phyloP scores from a whole-genome alignment of 2,329 filamentous ascomycete species.

The Hirsutella minnesotensis region DNA sequence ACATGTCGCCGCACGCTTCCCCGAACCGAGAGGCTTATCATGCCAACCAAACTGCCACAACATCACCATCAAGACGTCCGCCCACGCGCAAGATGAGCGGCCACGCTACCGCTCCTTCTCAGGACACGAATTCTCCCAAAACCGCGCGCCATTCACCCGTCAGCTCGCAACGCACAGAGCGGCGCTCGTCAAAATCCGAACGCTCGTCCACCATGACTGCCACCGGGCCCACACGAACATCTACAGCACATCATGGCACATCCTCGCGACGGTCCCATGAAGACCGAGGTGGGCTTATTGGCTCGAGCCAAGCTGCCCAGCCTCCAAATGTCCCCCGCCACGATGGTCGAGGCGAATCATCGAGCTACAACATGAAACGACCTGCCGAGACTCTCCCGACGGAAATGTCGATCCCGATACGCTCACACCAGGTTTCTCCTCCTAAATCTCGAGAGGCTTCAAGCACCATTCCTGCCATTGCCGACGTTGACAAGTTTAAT shows the following conservation, averaged over 20 bases:
- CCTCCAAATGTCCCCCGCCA: conserved; percentile 21
- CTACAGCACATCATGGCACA: conserved; percentile 47
- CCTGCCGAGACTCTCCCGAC: no score
- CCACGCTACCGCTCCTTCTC: conserved; percentile 26
- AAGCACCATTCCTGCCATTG: conserved; percentile 63
- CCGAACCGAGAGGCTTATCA: conserved; percentile 45
- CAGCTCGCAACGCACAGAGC: conserved; percentile 28
- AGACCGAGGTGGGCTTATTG: conserved; percentile 30
- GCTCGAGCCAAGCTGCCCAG: conserved; percentile 28
- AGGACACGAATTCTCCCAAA: conserved; percentile 30
- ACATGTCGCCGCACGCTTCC: conserved; percentile 38
- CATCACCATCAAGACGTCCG: conserved; percentile 41
- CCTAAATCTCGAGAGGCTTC: conserved; percentile 61
- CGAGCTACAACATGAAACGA: no score
- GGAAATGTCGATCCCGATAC: conserved; percentile 29
- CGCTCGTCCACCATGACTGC: conserved; percentile 53
- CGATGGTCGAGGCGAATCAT: conserved; percentile 18
- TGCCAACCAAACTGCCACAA: conserved; percentile 34
- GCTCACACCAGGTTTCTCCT: conserved; percentile 28
- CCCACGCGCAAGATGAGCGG: conserved; percentile 40
- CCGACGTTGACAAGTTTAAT: conserved; percentile 19
- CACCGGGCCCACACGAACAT: conserved; percentile 68
- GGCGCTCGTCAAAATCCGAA: conserved; percentile 32
- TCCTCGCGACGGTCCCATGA: conserved; percentile 32
- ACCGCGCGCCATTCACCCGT: conserved; percentile 31